Evolutionary conservation across 1,284 basidiomycete species (phyloP).

Genomic region (Peniophora sp.): DNA sequence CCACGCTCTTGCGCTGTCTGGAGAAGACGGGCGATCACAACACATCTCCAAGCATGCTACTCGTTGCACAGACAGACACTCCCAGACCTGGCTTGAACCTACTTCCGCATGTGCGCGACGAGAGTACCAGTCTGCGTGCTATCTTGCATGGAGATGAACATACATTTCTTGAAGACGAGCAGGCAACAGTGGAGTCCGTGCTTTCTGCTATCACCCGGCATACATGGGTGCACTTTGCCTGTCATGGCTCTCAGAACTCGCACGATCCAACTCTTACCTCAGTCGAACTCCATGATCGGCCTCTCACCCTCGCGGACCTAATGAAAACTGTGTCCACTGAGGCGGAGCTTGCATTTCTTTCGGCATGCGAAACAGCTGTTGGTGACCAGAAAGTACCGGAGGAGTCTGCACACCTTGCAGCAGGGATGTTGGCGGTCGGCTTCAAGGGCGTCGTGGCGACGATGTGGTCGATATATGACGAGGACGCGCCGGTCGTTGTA

Average conservation of each 20-base stretch:
- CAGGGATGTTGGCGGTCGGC: conserved; percentile 11
- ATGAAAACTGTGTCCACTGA: not conserved
- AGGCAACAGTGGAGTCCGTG: not conserved
- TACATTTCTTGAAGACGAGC: not conserved
- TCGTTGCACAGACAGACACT: not conserved
- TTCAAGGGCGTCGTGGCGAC: conserved; percentile 10
- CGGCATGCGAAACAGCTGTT: conserved; percentile 11
- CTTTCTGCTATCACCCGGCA: not conserved
- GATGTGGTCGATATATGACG: conserved; percentile 8
- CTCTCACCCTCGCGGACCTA: not conserved
- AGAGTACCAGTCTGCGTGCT: not conserved
- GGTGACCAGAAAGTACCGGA: conserved; percentile 4
- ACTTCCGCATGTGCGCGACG: not conserved
- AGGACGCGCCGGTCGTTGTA: not conserved
- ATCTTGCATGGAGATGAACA: not conserved
- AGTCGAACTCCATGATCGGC: conserved; percentile 4
- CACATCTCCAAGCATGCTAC: not conserved
- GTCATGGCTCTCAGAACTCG: conserved; percentile 8
- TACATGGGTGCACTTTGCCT: conserved; percentile 8
- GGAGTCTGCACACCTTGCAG: conserved; percentile 9
- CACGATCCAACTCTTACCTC: conserved; percentile 4
- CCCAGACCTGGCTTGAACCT: not conserved
- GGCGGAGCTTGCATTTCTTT: conserved; percentile 11
- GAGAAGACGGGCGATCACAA: too few species aligned
- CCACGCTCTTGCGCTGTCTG: not conserved